Evolutionary conservation across 495 filamentous ascomycete species (phyloP), one percentile per base, ranked within the genome.

Genomic region (Beverwykella pulmonaria): DNA sequence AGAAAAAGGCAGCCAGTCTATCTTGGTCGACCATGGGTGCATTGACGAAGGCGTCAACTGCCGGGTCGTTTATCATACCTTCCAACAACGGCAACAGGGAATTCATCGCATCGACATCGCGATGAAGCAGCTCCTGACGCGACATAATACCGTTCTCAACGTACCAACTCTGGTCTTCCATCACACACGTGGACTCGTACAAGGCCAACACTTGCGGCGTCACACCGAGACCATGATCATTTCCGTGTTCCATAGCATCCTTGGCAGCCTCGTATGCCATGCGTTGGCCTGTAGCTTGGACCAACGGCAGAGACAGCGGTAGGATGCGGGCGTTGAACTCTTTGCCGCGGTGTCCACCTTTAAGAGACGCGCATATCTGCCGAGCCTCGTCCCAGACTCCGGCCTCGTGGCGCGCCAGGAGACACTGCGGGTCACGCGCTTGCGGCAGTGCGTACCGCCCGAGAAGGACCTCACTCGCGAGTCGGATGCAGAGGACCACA

Each of bases 71-170:
- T 19, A 49, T 49, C 46, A 49, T 49, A 25, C 46, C 46, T 49
- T 49, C 46, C 17, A 49, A 49, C 46, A 49, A 49, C 17, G 46
- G 17, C 46, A 49, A 49, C 17, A 49, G 46, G 46, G 46, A 19
- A 49, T 19, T 49, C 22, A 25, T 49, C 22, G 46, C 46, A 25
- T 49, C 46, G 46, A 49, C 46, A 49, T 49, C 5, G 46, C 46
- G 46, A 49, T 49, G 46, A 49, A 49, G 46, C 46, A 49, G 46
- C 46, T 49, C 46, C 46, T 49, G 46, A 19, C 46, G 46, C 46
- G 46, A 49, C 46, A 49, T 49, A 49, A 49, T 49, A 49, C 46
- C 46, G 22, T 49, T 49, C 46, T 49, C 46, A 49, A 49, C 46
- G 46, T 49, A 49, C 46, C 46, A 49, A 49, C 46, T 19, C 46